Conservation (phyloP, 176 grass and related monocot species). For the Avena eriantha region DNA sequence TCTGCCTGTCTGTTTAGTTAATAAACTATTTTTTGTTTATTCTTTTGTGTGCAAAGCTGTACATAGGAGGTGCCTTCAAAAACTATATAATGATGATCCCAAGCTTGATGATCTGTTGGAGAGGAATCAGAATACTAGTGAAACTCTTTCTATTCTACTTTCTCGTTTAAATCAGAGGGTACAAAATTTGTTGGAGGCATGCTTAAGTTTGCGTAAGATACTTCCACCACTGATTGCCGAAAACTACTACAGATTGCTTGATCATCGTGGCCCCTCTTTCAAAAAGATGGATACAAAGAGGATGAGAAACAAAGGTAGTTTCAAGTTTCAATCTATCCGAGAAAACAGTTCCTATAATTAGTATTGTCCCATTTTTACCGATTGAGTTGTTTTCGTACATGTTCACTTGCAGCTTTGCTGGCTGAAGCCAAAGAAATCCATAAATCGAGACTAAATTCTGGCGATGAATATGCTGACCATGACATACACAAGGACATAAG, state of each 20-base stretch:
- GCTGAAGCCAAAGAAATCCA: constrained; percentile 49
- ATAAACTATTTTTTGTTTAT: constrained; percentile 8
- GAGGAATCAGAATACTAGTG: background rate
- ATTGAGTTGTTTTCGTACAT: background rate
- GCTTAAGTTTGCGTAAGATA: constrained; percentile 27
- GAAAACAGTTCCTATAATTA: background rate
- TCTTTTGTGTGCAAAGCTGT: constrained; percentile 41
- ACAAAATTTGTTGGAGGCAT: constrained; percentile 14
- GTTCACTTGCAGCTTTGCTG: constrained; percentile 47
- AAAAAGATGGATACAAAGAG: constrained; percentile 53
- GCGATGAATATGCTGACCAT: constrained; percentile 23
- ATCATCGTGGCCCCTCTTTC: constrained; percentile 42
- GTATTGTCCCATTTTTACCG: background rate
- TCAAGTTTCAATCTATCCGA: background rate
- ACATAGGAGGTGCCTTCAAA: constrained; percentile 59
- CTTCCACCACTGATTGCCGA: constrained; percentile 19
- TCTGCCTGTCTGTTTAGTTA: background rate
- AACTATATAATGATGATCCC: constrained; percentile 49
- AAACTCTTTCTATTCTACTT: constrained; percentile 44
- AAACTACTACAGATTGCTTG: constrained; percentile 54
- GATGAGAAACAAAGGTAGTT: constrained; percentile 51
- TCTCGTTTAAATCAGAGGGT: constrained; percentile 59
- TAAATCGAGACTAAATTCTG: background rate
- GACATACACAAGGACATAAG: constrained; percentile 48
- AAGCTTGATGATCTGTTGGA: constrained; percentile 43